Evolutionary conservation across 2,329 filamentous ascomycete genomes (phyloP).

Genomic region (Colletotrichum neosansevieriae): DNA sequence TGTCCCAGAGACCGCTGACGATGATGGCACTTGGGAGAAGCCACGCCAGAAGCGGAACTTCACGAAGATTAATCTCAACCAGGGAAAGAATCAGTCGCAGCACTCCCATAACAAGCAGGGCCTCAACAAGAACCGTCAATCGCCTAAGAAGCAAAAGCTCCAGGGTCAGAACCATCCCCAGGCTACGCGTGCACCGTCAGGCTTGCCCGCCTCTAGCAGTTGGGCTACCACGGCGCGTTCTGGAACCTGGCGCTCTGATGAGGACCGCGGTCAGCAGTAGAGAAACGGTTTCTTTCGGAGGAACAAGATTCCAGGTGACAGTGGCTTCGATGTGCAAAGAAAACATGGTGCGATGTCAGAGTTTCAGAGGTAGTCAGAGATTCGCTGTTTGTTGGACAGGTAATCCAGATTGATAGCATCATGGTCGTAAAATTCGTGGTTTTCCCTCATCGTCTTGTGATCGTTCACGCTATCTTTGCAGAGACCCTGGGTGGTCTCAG

Average conservation of each 20-base stretch:
- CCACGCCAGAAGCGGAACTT: constrained; percentile 22
- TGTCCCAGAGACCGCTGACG: not conserved
- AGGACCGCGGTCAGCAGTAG: constrained; percentile 16
- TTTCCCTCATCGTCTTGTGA: too few species aligned
- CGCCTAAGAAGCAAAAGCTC: constrained; percentile 28
- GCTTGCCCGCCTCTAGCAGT: constrained; percentile 6
- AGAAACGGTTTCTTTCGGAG: not conserved
- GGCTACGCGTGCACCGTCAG: not conserved
- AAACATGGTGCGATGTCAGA: not conserved
- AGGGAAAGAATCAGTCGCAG: constrained; percentile 29
- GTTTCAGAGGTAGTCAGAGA: not conserved
- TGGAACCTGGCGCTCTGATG: not conserved
- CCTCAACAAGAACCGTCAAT: constrained; percentile 13
- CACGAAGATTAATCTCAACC: constrained; percentile 33
- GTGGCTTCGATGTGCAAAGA: not conserved
- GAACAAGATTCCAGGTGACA: not conserved
- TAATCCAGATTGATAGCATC: constrained; percentile 1
- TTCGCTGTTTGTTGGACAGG: constrained; percentile 16
- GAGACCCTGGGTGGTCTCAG: too few species aligned
- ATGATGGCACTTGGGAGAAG: not conserved
- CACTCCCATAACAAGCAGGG: constrained; percentile 4
- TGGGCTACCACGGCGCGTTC: constrained; percentile 26
- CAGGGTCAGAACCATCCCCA: constrained; percentile 26
- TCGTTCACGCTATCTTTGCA: too few species aligned
- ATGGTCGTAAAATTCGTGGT: not conserved